Percentiles rank a stretch among this genome's conserved stretches.
phyloP scores from a whole-genome alignment of 1,284 basidiomycete genomes.

The Trichosporon ovoides region DNA sequence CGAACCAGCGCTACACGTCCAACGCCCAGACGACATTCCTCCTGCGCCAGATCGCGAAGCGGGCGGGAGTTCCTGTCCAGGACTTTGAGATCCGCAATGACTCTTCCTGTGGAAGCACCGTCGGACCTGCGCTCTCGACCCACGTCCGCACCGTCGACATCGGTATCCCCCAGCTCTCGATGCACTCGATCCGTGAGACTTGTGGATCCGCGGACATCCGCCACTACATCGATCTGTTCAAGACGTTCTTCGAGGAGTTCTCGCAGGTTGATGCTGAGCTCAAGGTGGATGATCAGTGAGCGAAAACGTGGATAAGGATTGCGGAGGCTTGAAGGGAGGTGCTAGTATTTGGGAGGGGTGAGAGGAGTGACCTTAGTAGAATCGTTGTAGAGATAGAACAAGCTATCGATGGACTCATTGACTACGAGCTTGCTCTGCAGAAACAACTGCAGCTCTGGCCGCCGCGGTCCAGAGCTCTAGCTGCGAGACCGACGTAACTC shows the following conservation, averaged over 20 bases:
- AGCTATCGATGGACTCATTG: too few relatives aligned
- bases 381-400: too few relatives aligned
- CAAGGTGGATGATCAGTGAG: conserved; percentile 53
- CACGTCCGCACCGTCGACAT: conserved; percentile 87
- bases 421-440: too few relatives aligned
- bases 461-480: too few relatives aligned
- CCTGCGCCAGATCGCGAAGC: conserved; percentile 53
- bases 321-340: too few relatives aligned
- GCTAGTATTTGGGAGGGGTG: too few relatives aligned
- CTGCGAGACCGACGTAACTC: too few relatives aligned
- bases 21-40: conserved; percentile 56
- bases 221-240: conserved; percentile 70
- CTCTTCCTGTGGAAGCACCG: conserved; percentile 72
- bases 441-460: too few relatives aligned
- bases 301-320: too few relatives aligned
- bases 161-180: conserved; percentile 60
- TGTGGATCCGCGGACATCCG: conserved; percentile 47
- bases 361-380: too few relatives aligned
- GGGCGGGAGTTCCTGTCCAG: conserved; percentile 79
- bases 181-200: conserved; percentile 95
- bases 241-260: conserved; percentile 74
- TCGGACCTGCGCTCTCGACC: conserved; percentile 70
- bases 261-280: conserved; percentile 61
- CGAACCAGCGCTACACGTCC: conserved; percentile 55
- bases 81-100: conserved; percentile 58